A percentile compares a stretch with the other conserved stretches of the same genome.
These are phyloP conservation scores for Ocimum tenuiflorum DNA, from an alignment of 257 asterid species.

Conservation along the genomic window DNA sequence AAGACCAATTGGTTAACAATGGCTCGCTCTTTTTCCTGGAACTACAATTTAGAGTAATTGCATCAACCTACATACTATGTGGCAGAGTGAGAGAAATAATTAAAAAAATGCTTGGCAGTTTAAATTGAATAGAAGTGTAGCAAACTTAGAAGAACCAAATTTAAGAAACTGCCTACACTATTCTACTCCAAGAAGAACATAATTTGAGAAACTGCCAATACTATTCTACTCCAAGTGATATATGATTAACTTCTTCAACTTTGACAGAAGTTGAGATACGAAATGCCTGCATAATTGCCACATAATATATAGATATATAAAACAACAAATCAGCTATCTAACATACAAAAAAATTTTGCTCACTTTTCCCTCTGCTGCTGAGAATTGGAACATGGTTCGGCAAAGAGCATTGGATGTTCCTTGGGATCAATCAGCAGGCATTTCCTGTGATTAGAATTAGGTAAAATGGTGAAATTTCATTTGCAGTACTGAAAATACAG, in stretches of 20 bases:
- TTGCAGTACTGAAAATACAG: not conserved
- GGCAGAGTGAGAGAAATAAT: not conserved
- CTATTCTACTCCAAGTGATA: too few species aligned
- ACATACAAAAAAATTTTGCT: constrained; percentile 32
- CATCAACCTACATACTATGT: not conserved
- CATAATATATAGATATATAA: not conserved
- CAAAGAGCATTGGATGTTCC: constrained; percentile 99
- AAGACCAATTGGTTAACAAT: constrained; percentile 3
- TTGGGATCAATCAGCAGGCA: constrained; percentile 89
- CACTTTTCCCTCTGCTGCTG: constrained; percentile 98
- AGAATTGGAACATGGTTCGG: constrained; percentile 81
- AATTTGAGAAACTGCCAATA: too few species aligned
- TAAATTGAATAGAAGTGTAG: not conserved
- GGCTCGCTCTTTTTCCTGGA: not conserved
- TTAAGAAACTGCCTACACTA: too few species aligned
- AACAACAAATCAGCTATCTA: constrained; percentile 1
- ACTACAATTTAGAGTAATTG: not conserved
- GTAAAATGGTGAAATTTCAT: not conserved
- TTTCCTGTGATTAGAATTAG: constrained; percentile 44
- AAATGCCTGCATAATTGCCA: not conserved
- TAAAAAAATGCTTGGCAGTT: constrained; percentile 4
- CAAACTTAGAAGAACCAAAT: not conserved
- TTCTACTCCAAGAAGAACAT: too few species aligned
- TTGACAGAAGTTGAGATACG: not conserved
- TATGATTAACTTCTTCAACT: not conserved